Evolutionary conservation across 768 basidiomycete species (phyloP).

Genomic region (Cubamyces lactineus): DNA sequence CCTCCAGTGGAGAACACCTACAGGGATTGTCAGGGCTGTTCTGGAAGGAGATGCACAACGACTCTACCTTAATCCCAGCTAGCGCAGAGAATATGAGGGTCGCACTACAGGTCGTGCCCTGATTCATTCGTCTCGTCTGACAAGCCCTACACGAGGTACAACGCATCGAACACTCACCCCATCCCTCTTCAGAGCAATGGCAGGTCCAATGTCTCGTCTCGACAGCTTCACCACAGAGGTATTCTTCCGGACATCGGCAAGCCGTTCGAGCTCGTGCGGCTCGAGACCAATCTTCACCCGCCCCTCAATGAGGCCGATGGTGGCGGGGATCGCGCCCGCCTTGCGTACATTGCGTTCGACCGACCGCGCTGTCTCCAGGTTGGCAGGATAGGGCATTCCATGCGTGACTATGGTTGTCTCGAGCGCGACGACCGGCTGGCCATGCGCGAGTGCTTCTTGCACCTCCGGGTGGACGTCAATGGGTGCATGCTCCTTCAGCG

Average conservation of each 20-base stretch:
- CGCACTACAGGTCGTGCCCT: slow-evolving; percentile 74
- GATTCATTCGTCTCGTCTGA: background rate
- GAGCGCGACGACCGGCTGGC: slow-evolving; percentile 80
- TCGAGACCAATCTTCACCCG: slow-evolving; percentile 85
- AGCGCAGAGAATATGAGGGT: slow-evolving; percentile 76
- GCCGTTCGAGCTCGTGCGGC: slow-evolving; percentile 60
- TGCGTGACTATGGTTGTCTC: slow-evolving; percentile 94
- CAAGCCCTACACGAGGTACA: background rate
- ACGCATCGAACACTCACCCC: slow-evolving; percentile 43
- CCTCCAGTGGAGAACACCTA: slow-evolving; percentile 94
- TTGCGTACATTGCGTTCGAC: slow-evolving; percentile 76
- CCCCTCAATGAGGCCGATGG: slow-evolving; percentile 83
- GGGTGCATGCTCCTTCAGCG: slow-evolving; percentile 31
- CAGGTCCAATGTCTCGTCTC: slow-evolving; percentile 77
- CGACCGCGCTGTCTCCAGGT: slow-evolving; percentile 68
- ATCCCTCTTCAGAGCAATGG: slow-evolving; percentile 65
- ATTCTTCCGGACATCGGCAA: slow-evolving; percentile 57
- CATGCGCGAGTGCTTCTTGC: slow-evolving; percentile 68
- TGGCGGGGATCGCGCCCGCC: slow-evolving; percentile 84
- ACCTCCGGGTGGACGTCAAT: slow-evolving; percentile 85
- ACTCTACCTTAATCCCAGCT: slow-evolving; percentile 80
- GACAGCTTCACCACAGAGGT: slow-evolving; percentile 65
- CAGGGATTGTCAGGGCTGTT: slow-evolving; percentile 12
- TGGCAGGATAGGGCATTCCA: slow-evolving; percentile 84
- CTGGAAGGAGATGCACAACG: slow-evolving; percentile 9